A percentile compares a stretch with the other conserved stretches of the same genome.
Conservation (phyloP, 352 stramenopile species). For the Globisporangium uncinulatum region DNA sequence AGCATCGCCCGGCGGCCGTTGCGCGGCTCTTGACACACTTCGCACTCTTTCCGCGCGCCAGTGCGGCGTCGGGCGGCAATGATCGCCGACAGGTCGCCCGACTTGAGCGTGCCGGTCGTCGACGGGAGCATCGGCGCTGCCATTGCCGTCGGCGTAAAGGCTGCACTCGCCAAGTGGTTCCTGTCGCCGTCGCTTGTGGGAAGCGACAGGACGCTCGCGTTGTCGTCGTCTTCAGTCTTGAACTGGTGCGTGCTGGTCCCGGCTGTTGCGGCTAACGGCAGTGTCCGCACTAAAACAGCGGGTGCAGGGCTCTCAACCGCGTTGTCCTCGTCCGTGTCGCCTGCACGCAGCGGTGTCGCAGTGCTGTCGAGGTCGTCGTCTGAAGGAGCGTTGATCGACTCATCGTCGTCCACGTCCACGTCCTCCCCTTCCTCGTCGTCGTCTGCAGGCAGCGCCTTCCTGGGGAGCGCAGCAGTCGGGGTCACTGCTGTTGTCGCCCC, state of each 20-base stretch:
- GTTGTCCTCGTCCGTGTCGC: slow-evolving; percentile 41
- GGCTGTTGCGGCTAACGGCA: too few species aligned
- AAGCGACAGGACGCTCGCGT: slow-evolving; percentile 21
- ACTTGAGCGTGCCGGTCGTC: slow-evolving; percentile 31
- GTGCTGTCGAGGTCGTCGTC: slow-evolving; percentile 74
- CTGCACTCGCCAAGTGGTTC: slow-evolving; percentile 3
- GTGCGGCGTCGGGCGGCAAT: slow-evolving; percentile 65
- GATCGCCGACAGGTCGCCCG: slow-evolving; percentile 48
- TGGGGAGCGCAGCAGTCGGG: background rate
- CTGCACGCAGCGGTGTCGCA: slow-evolving; percentile 33
- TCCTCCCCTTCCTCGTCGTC: slow-evolving; percentile 21
- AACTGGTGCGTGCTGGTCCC: background rate
- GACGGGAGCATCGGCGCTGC: background rate
- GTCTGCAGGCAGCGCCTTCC: slow-evolving; percentile 9
- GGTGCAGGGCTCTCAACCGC: background rate
- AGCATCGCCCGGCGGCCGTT: slow-evolving; percentile 75
- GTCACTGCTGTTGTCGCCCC: background rate
- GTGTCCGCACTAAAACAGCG: too few species aligned
- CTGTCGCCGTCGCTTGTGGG: slow-evolving; percentile 4
- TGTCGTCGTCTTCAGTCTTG: slow-evolving; percentile 19
- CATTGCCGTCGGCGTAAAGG: background rate
- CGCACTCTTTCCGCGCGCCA: slow-evolving; percentile 60
- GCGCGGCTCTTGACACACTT: slow-evolving; percentile 66
- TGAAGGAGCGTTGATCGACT: slow-evolving; percentile 63
- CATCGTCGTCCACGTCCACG: slow-evolving; percentile 33